Conservation (phyloP, 1,284 basidiomycete species). For the Lentinula novae-zelandiae region DNA sequence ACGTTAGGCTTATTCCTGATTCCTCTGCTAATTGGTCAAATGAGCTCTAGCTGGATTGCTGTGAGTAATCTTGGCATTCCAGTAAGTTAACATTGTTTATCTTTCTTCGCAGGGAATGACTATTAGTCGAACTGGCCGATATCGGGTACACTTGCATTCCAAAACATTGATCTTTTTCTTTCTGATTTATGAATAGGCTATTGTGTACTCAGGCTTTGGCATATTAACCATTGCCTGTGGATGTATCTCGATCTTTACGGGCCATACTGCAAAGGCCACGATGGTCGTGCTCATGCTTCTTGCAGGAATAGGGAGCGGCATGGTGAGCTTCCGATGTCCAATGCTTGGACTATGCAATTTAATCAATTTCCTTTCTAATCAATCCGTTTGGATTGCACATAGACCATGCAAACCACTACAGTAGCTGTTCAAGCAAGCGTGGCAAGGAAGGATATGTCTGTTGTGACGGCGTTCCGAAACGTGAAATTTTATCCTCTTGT, state of each 20-base stretch:
- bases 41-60: conserved; percentile 50
- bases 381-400: not conserved
- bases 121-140: conserved; percentile 64
- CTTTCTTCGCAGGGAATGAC: conserved; percentile 46
- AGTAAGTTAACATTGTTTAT: not conserved
- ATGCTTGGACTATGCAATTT: not conserved
- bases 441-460: conserved; percentile 61
- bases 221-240: conserved; percentile 73
- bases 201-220: conserved; percentile 62
- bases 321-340: conserved; percentile 29
- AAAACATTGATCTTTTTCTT: not conserved
- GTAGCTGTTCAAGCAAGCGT: conserved; percentile 72
- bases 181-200: conserved; percentile 33
- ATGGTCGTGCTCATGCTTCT: conserved; percentile 70
- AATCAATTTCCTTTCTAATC: not conserved
- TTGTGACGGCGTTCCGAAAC: conserved; percentile 68
- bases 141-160: conserved; percentile 38
- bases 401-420: conserved; percentile 62
- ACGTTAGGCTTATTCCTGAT: conserved; percentile 54
- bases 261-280: conserved; percentile 43
- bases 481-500: not conserved
- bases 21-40: conserved; percentile 62
- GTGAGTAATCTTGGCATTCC: conserved; percentile 29
- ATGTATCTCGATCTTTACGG: conserved; percentile 58
- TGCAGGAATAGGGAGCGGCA: conserved; percentile 65